A percentile compares a stretch with the other conserved stretches of the same genome.
These are phyloP conservation scores for Pichia kluyveri DNA, from an alignment of 805 yeast genomes.

Conservation along the genomic window DNA sequence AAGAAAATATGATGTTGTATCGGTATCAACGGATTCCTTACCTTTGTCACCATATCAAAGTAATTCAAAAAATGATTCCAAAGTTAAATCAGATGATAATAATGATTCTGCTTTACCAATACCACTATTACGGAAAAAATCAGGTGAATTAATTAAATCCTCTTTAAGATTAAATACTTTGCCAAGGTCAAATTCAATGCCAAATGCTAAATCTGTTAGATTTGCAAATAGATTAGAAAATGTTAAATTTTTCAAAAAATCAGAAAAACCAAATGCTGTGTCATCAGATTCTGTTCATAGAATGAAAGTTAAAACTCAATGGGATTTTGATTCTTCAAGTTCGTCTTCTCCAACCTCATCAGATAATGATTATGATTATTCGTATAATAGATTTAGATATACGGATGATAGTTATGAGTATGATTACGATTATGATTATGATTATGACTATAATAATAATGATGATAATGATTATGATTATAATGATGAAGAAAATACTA, in stretches of 20 bases:
- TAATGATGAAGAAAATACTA: not conserved
- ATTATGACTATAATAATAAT: not conserved
- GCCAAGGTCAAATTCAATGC: constrained; percentile 38
- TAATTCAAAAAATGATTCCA: not conserved
- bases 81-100: not conserved
- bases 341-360: not conserved
- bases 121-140: constrained; percentile 38
- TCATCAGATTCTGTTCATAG: constrained; percentile 28
- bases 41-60: not conserved
- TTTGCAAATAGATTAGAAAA: constrained; percentile 55
- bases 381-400: not conserved
- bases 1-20: constrained; percentile 1
- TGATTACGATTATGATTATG: not conserved
- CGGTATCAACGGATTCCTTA: constrained; percentile 1
- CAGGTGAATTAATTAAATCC: constrained; percentile 42
- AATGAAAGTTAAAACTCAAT: constrained; percentile 13
- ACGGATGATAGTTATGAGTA: constrained; percentile 1
- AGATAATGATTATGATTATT: constrained; percentile 14
- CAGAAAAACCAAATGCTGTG: constrained; percentile 55
- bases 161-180: constrained; percentile 39
- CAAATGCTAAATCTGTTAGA: constrained; percentile 48
- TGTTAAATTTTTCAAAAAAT: constrained; percentile 55
- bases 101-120: not conserved
- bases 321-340: constrained; percentile 19
- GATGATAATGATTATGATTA: not conserved